Evolutionary conservation across 805 yeast genomes (phyloP), one percentile per base, ranked within the genome.

Genomic region (Pichia phayaonensis): DNA sequence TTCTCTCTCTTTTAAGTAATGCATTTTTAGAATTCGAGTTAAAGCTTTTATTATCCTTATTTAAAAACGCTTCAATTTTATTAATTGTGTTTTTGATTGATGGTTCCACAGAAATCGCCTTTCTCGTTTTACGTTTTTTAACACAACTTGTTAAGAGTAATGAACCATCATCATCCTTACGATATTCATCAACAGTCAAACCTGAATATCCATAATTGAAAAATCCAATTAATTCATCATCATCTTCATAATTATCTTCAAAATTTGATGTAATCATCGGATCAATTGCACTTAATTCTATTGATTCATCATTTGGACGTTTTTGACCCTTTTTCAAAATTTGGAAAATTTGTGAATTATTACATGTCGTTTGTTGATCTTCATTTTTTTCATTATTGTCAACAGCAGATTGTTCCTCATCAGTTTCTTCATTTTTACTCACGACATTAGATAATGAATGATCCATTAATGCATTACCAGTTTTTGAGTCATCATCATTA

Each of bases 11-110:
- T 40, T 55, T 61, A 40, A 54, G 54, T 8, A 58, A 31, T 8
- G 63, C 52, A 22, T 56, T 56, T 27, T 61, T 61, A 11, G 67
- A 62, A 23, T 54, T 58, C 3, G 61, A 53, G 27, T 61, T 54
- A 20, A 55, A 52, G 12, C 59, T 49, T 48, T 58, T 59, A 22
- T 59, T 54, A 46, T 61, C 64, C 8, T 56, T 49, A 51, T 61
- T 62, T 26, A 63, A 42, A 21, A 58, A 50, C 3, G 52, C 44
- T 40, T 61, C 62, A 40, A 64, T 53, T 34, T 54, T 54, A 8
- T 47, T 36, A 18, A 57, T 34, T 15, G 46, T 56, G 26, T 56
- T 46, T 45, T 56, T 56, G 36, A 64, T 46, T 2, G 67, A 60
- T 22, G 52, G 45, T 18, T 55, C 59, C 15, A 44, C 24, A 8